Percentiles rank a stretch among this genome's conserved stretches.
Evolutionary conservation across 2,329 filamentous ascomycete genomes (phyloP).

Genomic region (Aspergillus texensis): DNA sequence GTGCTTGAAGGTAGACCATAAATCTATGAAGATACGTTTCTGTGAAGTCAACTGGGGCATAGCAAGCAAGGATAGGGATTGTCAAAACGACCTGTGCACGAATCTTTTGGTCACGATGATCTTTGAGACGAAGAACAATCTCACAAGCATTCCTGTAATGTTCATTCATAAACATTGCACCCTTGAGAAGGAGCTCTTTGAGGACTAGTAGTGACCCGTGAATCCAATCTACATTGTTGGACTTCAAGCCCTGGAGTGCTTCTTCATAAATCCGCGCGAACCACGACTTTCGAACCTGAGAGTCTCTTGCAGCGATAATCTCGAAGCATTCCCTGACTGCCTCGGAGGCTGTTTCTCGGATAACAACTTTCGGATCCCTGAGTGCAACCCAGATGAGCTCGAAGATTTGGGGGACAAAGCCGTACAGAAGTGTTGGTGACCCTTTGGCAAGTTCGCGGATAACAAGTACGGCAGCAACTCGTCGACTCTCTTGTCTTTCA

Average conservation of each 20-base stretch:
- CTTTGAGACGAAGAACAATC: slow-evolving; percentile 87
- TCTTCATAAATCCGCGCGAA: slow-evolving; percentile 91
- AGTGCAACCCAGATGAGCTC: slow-evolving; percentile 96
- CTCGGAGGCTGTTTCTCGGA: slow-evolving; percentile 87
- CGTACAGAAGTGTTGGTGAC: slow-evolving; percentile 92
- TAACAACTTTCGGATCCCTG: slow-evolving; percentile 85
- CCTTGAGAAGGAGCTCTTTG: slow-evolving; percentile 89
- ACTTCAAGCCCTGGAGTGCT: slow-evolving; percentile 75
- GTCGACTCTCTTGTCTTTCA: slow-evolving; percentile 87
- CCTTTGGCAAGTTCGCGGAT: slow-evolving; percentile 88
- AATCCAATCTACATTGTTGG: slow-evolving; percentile 80
- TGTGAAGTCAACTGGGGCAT: slow-evolving; percentile 88
- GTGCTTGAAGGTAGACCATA: slow-evolving; percentile 92
- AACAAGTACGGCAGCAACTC: slow-evolving; percentile 90
- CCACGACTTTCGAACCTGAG: slow-evolving; percentile 82
- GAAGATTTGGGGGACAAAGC: slow-evolving; percentile 92
- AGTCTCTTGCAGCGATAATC: slow-evolving; percentile 91
- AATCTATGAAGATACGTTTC: slow-evolving; percentile 87
- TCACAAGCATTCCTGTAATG: slow-evolving; percentile 92
- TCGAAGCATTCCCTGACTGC: slow-evolving; percentile 94
- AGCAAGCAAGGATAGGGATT: slow-evolving; percentile 89
- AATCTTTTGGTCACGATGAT: slow-evolving; percentile 86
- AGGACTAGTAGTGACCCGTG: slow-evolving; percentile 93
- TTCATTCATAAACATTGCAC: slow-evolving; percentile 99
- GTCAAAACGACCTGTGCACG: slow-evolving; percentile 86